These are phyloP conservation scores for Metschnikowia dekortorum DNA, from an alignment of 805 yeast genomes.

Conservation along the genomic window DNA sequence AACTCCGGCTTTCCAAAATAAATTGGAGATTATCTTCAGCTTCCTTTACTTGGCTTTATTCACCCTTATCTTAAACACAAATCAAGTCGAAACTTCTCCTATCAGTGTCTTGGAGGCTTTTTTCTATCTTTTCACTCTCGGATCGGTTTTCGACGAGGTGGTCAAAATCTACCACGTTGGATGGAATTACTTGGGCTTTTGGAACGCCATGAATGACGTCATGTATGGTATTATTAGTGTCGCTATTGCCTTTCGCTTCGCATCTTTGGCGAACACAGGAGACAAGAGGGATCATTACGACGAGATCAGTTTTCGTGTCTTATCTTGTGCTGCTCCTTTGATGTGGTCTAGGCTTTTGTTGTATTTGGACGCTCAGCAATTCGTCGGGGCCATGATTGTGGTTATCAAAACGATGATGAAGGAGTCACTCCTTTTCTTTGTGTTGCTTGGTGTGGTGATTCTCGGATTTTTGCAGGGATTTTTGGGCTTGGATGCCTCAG, in stretches of 20 bases:
- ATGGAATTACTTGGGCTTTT: constrained; percentile 61
- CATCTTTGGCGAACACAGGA: constrained; percentile 25
- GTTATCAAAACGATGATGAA: constrained; percentile 82
- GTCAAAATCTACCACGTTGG: constrained; percentile 77
- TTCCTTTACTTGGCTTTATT: constrained; percentile 57
- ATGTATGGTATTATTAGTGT: constrained; percentile 54
- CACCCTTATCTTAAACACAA: constrained; percentile 61
- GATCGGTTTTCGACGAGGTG: constrained; percentile 63
- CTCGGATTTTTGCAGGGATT: constrained; percentile 85
- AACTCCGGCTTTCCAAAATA: constrained; percentile 80
- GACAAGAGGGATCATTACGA: constrained; percentile 37
- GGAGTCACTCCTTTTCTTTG: constrained; percentile 80
- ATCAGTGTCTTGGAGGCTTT: constrained; percentile 47
- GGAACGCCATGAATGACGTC: constrained; percentile 72
- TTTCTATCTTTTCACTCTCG: constrained; percentile 63
- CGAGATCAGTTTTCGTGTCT: constrained; percentile 58
- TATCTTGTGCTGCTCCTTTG: constrained; percentile 80
- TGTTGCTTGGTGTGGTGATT: constrained; percentile 62
- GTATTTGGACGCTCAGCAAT: constrained; percentile 71
- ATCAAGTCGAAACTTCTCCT: constrained; percentile 31
- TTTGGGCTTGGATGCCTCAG: constrained; percentile 81
- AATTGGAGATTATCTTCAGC: constrained; percentile 64
- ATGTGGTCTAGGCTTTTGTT: constrained; percentile 79
- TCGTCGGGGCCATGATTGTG: constrained; percentile 86
- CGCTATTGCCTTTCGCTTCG: constrained; percentile 53